These are phyloP conservation scores for Yarrowia keelungensis DNA, from an alignment of 805 yeast genomes.

Conservation along the genomic window DNA sequence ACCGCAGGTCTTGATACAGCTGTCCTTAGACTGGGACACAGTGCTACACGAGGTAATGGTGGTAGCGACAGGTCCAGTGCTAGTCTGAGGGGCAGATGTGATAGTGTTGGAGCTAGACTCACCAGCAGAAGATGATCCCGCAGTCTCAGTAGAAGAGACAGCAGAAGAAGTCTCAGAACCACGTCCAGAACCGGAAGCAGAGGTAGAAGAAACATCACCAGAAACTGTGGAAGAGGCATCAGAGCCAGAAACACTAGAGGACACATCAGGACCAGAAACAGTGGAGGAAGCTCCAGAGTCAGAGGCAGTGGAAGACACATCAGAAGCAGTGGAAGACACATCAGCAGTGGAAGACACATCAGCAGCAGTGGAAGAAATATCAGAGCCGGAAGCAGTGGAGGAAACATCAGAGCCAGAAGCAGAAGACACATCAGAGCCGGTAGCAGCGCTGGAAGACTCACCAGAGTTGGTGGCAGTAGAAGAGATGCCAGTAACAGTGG, in stretches of 20 bases:
- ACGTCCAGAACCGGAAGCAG: too few species aligned
- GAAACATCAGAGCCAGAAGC: too few species aligned
- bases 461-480: too few species aligned
- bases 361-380: too few species aligned
- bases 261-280: not conserved
- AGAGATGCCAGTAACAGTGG: not conserved
- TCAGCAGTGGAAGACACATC: too few species aligned
- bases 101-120: not conserved
- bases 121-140: not conserved
- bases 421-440: too few species aligned
- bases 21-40: not conserved
- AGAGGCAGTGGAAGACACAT: not conserved
- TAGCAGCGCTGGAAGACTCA: too few species aligned
- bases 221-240: not conserved
- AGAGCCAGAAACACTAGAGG: not conserved
- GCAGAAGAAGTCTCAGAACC: too few species aligned
- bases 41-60: constrained; percentile 16
- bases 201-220: too few species aligned
- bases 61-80: constrained; percentile 9
- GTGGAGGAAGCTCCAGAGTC: not conserved
- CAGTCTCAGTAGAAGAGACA: too few species aligned
- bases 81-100: not conserved
- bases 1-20: constrained; percentile 5
- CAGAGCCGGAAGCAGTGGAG: too few species aligned
- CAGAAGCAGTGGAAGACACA: too few species aligned